Evolutionary conservation across 2,329 filamentous ascomycete genomes (phyloP).

Genomic region (Fusarium torreyae): DNA sequence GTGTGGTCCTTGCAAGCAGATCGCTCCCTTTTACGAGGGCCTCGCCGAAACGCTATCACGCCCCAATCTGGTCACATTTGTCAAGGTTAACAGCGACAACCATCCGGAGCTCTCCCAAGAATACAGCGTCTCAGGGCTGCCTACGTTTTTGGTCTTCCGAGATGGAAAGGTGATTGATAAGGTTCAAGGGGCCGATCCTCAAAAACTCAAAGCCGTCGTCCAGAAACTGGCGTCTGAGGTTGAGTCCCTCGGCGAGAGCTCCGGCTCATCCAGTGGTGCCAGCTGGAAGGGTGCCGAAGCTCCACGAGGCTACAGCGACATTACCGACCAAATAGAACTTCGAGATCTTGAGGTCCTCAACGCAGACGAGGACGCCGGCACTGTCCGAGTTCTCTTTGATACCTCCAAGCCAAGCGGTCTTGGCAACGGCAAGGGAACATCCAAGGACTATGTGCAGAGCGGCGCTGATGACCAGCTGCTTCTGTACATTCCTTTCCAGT

Average conservation of each 20-base stretch:
- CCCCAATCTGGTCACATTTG: slow-evolving; percentile 82
- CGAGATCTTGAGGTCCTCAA: slow-evolving; percentile 90
- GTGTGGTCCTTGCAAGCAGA: slow-evolving; percentile 87
- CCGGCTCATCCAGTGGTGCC: slow-evolving; percentile 57
- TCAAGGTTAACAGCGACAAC: slow-evolving; percentile 87
- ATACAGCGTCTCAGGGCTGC: slow-evolving; percentile 83
- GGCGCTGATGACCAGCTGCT: slow-evolving; percentile 98
- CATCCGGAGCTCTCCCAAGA: slow-evolving; percentile 81
- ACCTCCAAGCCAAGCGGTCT: slow-evolving; percentile 75
- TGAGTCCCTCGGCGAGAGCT: slow-evolving; percentile 64
- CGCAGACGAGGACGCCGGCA: slow-evolving; percentile 81
- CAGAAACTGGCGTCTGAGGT: slow-evolving; percentile 80
- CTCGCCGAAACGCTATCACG: slow-evolving; percentile 80
- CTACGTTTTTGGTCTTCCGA: slow-evolving; percentile 93
- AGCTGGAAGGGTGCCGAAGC: slow-evolving; percentile 81
- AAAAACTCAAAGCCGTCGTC: slow-evolving; percentile 78
- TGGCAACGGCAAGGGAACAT: slow-evolving; percentile 65
- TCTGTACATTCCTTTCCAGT: slow-evolving; percentile 91
- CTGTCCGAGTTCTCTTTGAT: slow-evolving; percentile 82
- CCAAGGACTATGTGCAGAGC: slow-evolving; percentile 91
- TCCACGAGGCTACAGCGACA: slow-evolving; percentile 85
- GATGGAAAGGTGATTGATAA: slow-evolving; percentile 77
- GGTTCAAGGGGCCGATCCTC: slow-evolving; percentile 81
- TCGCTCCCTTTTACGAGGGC: slow-evolving; percentile 86
- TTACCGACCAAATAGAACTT: slow-evolving; percentile 85